Evolutionary conservation across 129 eudicot genomes (phyloP).

Genomic region (Cynara cardunculus): DNA sequence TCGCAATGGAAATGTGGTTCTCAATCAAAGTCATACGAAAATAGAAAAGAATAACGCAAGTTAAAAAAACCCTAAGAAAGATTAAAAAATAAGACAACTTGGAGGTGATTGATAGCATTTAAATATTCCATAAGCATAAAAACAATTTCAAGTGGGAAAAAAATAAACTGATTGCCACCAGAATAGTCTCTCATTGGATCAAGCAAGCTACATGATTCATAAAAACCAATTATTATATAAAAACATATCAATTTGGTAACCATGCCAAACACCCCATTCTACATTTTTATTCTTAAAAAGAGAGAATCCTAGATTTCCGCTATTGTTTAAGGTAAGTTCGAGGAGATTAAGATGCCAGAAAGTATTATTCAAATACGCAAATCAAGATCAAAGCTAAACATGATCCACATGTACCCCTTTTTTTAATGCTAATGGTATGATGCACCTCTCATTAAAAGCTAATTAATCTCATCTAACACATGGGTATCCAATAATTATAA

Average conservation of each 20-base stretch:
- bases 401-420: background rate
- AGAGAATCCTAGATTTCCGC: background rate
- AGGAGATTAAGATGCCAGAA: background rate
- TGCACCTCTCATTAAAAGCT: background rate
- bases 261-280: background rate
- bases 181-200: background rate
- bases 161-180: background rate
- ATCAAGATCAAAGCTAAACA: background rate
- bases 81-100: background rate
- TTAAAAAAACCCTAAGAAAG: too few species aligned
- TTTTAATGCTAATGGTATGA: background rate
- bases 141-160: background rate
- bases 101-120: background rate
- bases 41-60: background rate
- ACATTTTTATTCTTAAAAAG: background rate
- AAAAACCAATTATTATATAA: background rate
- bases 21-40: background rate
- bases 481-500: background rate
- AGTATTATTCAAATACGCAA: background rate
- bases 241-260: background rate
- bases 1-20: too few species aligned
- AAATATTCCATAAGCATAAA: background rate
- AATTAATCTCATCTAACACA: background rate
- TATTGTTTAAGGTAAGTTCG: constrained; percentile 12
- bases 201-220: background rate